These are phyloP conservation scores for Xylaria castorea DNA, from an alignment of 495 filamentous ascomycete species.

Conservation along the genomic window DNA sequence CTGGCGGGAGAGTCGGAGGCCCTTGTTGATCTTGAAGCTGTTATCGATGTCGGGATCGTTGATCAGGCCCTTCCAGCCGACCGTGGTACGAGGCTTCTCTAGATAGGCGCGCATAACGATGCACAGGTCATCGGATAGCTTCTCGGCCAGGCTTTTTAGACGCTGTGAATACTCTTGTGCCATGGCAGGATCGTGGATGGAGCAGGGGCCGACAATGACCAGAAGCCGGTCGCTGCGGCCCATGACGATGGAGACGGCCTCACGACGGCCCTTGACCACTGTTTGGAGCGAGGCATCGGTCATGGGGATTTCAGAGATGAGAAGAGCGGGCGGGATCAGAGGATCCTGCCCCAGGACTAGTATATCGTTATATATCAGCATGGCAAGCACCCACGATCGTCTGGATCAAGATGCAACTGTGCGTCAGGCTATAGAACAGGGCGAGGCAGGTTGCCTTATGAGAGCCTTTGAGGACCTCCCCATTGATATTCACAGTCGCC, in stretches of 20 bases:
- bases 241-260: slow-evolving; percentile 84
- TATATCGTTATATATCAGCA: slow-evolving; percentile 40
- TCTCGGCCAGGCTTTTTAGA: slow-evolving; percentile 74
- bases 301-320: slow-evolving; percentile 87
- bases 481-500: not conserved
- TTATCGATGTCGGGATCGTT: slow-evolving; percentile 98
- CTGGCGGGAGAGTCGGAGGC: slow-evolving; percentile 83
- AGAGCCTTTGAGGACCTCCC: not conserved
- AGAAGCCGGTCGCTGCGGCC: slow-evolving; percentile 82
- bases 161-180: slow-evolving; percentile 86
- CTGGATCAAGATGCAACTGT: not conserved
- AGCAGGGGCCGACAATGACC: slow-evolving; percentile 94
- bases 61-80: slow-evolving; percentile 99
- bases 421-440: not conserved
- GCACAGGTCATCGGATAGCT: slow-evolving; percentile 80
- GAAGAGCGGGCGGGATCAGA: slow-evolving; percentile 85
- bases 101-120: slow-evolving; percentile 99
- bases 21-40: slow-evolving; percentile 99
- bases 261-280: slow-evolving; percentile 81
- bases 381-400: not conserved
- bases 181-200: slow-evolving; percentile 89
- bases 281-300: slow-evolving; percentile 67
- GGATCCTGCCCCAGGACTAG: slow-evolving; percentile 94
- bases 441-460: not conserved
- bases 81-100: slow-evolving; percentile 98